These are phyloP conservation scores for Saprolegnia diclina DNA, from an alignment of 352 stramenopile species.

Conservation along the genomic window DNA sequence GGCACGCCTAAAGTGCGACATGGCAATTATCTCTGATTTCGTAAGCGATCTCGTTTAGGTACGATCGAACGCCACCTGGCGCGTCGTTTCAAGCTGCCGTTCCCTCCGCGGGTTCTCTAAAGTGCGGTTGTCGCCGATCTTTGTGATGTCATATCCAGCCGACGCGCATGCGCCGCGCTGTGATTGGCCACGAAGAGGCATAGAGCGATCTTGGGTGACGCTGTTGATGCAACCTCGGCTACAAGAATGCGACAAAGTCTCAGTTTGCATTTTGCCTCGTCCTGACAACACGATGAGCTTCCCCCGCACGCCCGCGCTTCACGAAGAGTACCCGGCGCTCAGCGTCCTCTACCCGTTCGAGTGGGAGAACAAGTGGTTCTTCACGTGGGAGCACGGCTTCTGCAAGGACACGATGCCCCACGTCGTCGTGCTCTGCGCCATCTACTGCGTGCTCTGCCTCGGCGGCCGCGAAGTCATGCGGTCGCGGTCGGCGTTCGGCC, in stretches of 20 bases:
- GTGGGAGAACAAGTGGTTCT: conserved; percentile 67
- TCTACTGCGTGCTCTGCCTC: conserved; percentile 75
- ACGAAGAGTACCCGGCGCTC: conserved; percentile 26
- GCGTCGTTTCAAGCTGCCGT: no score
- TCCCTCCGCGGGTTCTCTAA: not conserved
- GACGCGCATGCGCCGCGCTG: no score
- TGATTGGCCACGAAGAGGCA: not conserved
- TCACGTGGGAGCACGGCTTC: conserved; percentile 63
- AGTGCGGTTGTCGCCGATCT: not conserved
- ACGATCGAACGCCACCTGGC: no score
- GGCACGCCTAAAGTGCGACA: no score
- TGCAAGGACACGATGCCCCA: conserved; percentile 59
- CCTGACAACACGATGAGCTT: not conserved
- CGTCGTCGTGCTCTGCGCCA: conserved; percentile 50
- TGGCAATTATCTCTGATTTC: not conserved
- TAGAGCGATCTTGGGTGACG: not conserved
- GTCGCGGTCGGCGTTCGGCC: conserved; percentile 69
- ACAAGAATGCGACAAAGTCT: not conserved
- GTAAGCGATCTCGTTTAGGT: not conserved
- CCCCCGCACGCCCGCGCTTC: conserved; percentile 16
- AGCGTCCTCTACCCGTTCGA: conserved; percentile 56
- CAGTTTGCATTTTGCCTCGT: conserved; percentile 11
- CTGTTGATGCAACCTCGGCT: no score
- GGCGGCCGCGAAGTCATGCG: conserved; percentile 69
- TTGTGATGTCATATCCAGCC: no score